Evolutionary conservation across 192 early-diverging fungal genomes (phyloP), one percentile per base, ranked within the genome.

Genomic region (Podila verticillata): DNA sequence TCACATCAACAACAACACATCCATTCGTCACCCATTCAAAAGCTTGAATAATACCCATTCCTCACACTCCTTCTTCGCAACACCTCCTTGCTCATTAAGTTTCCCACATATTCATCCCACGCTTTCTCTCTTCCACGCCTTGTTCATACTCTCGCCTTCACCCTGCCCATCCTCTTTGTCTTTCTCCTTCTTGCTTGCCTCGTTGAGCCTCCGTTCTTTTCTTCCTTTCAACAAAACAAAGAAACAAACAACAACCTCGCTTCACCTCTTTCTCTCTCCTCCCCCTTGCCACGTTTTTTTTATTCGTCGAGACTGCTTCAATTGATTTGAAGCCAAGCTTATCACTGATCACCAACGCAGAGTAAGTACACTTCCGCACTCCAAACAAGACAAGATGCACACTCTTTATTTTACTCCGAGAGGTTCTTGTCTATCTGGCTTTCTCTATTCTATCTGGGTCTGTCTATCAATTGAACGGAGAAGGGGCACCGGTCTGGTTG

Each of bases 201-300:
- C 51, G 51, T 54, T 26, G 24, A 54, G 51, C 51, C 51, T 54
- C 49, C 49, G 20, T 20, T 54, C 49, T 54, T 54, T 54, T 5
- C 20, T 54, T 26, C 51, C 51, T n/a, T 54, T 54, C 1, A 15
- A 44, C 39, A 44, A 44, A 44, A 17, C 15, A 44, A 44, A 44
- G 39, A 15, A 15, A 44, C 39, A 4, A 12, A 44, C 39, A 36
- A 7, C 36, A 39, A n/a, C 44, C 15, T 47, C 22, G 7, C 4
- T 2, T 51, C 15, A 22, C 7, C 8, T 7, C 49, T 51, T 13
- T 49, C n/a, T 49, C n/a, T 24, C 49, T 51, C 49, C 22, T 51
- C 49, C 49, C 20, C 49, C n/a, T 51, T 51, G 49, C 49, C 49
- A 54, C 51, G 51, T 54, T 54, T 54, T 47, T 47, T 47, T 47